These are phyloP conservation scores for Eucalyptus marginata DNA, from an alignment of 345 rosid genomes.

Conservation along the genomic window DNA sequence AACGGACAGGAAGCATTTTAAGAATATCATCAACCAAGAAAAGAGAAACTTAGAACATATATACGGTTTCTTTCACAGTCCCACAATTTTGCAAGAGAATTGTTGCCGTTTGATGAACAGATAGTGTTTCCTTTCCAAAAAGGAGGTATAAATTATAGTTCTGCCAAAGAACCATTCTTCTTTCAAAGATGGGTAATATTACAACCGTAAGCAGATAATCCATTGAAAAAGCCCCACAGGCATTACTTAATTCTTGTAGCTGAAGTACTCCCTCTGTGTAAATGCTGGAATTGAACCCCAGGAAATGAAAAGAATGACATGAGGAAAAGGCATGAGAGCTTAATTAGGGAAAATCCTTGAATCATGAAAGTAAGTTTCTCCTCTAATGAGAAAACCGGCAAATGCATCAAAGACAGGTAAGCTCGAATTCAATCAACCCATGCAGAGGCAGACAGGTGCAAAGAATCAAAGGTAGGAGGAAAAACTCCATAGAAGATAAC, in stretches of 20 bases:
- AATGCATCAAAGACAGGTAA: not conserved
- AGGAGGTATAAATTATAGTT: not conserved
- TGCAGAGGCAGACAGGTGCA: not conserved
- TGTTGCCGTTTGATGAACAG: not conserved
- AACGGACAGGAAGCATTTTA: not conserved
- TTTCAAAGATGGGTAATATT: not conserved
- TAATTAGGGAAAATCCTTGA: not conserved
- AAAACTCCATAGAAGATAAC: not conserved
- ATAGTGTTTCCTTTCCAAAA: not conserved
- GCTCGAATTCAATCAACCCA: not conserved
- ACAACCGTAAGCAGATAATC: not conserved
- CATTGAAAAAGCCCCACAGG: not conserved
- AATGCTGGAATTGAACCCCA: not conserved
- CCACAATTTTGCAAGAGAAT: not conserved
- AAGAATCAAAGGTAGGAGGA: not conserved
- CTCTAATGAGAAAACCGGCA: not conserved
- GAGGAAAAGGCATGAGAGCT: not conserved
- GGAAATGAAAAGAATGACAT: not conserved
- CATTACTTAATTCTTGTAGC: not conserved
- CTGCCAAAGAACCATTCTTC: not conserved
- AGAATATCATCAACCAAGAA: not conserved
- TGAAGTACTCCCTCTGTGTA: not conserved
- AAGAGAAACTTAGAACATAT: not conserved
- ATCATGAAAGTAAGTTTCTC: not conserved
- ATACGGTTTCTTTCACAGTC: not conserved